Percentiles rank a stretch among this genome's conserved stretches.
Evolutionary conservation across 257 asterid species (phyloP).

Genomic region (Solanum bukasovii): DNA sequence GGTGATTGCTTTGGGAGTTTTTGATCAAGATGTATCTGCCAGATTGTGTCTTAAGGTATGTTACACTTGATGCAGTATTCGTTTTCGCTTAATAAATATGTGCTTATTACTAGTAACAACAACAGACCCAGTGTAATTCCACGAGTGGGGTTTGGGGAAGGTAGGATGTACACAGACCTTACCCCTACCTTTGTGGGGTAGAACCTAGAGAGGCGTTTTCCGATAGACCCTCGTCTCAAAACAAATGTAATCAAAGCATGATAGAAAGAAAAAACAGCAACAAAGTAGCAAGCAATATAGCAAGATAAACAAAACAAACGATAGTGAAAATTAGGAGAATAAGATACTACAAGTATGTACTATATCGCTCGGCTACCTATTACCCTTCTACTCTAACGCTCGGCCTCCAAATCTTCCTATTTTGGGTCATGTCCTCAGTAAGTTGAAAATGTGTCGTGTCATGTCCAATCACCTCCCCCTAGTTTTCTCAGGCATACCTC

Average conservation of each 20-base stretch:
- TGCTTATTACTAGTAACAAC: neutral
- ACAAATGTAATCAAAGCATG: neutral
- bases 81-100: neutral
- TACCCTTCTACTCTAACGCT: neutral
- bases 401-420: neutral
- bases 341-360: neutral
- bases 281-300: neutral
- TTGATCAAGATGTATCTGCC: slow-evolving; percentile 92
- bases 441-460: neutral
- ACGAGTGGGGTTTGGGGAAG: neutral
- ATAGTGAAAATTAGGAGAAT: neutral
- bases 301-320: neutral
- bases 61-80: neutral
- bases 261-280: neutral
- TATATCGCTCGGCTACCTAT: neutral
- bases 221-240: neutral
- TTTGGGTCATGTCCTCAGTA: neutral
- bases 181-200: neutral
- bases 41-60: slow-evolving; percentile 71
- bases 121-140: neutral
- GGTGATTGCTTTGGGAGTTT: slow-evolving; percentile 78
- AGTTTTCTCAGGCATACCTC: neutral
- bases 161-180: neutral
- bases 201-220: neutral
- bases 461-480: neutral